These are phyloP conservation scores for Singerocomus inundabilis DNA, from an alignment of 1,284 basidiomycete species.

Conservation along the genomic window DNA sequence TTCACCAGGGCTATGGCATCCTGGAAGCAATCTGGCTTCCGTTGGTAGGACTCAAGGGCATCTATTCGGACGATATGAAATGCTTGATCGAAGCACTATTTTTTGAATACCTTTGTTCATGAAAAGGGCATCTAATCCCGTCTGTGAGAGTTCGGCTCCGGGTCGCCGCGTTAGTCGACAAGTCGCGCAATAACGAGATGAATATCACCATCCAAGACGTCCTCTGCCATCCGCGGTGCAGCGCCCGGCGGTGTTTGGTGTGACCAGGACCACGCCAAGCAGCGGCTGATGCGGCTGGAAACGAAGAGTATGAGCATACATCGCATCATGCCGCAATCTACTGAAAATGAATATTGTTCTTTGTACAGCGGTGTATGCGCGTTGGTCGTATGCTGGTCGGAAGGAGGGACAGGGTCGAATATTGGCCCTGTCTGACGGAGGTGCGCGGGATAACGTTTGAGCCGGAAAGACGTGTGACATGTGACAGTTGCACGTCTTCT, in stretches of 20 bases:
- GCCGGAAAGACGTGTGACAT: neutral
- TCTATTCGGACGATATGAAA: constrained; percentile 22
- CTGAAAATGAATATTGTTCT: constrained; percentile 1
- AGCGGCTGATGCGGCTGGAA: constrained; percentile 9
- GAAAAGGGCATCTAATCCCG: constrained; percentile 17
- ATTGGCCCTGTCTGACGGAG: neutral
- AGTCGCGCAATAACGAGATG: constrained; percentile 12
- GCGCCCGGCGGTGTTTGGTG: constrained; percentile 24
- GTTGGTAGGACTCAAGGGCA: constrained; percentile 24
- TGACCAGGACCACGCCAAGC: constrained; percentile 31
- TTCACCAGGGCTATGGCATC: constrained; percentile 47
- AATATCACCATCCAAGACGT: constrained; percentile 22
- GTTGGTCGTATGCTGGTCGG: neutral
- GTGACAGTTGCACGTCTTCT: neutral
- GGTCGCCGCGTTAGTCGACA: constrained; percentile 11
- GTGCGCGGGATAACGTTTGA: too few species aligned
- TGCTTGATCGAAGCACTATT: constrained; percentile 2
- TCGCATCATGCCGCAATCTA: constrained; percentile 9
- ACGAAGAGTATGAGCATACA: constrained; percentile 14
- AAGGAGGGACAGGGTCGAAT: neutral
- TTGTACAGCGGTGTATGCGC: constrained; percentile 1
- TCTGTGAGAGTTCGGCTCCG: constrained; percentile 22
- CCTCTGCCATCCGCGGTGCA: constrained; percentile 1
- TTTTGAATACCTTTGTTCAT: constrained; percentile 20
- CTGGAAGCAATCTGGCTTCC: constrained; percentile 64